A percentile compares a stretch with the other conserved stretches of the same genome.
Evolutionary conservation across 202 grass and related monocot species (phyloP).

Genomic region (Digitaria exilis): DNA sequence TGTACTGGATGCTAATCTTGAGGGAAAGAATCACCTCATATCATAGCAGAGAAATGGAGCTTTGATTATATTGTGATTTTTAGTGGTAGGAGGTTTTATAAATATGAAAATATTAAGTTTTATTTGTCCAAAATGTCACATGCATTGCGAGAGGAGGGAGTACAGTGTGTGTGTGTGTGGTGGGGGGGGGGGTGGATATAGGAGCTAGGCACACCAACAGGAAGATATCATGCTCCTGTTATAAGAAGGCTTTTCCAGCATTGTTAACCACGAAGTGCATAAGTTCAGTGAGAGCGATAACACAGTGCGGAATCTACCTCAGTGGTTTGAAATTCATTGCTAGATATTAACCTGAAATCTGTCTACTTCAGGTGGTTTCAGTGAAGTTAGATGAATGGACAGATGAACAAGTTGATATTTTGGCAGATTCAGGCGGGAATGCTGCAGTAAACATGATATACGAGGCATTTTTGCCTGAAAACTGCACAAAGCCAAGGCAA

Average conservation of each 20-base stretch:
- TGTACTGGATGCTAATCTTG: neutral
- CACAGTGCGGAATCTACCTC: conserved; percentile 8
- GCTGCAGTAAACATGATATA: conserved; percentile 73
- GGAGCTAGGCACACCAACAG: neutral
- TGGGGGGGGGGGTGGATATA: too few relatives aligned
- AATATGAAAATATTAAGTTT: neutral
- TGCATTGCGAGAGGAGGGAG: neutral
- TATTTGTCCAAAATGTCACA: neutral
- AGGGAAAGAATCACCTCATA: neutral
- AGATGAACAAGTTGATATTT: conserved; percentile 82
- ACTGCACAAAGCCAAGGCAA: conserved; percentile 64
- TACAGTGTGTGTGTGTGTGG: too few relatives aligned
- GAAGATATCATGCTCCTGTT: neutral
- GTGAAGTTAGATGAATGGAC: conserved; percentile 97
- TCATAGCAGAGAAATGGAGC: neutral
- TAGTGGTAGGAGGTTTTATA: neutral
- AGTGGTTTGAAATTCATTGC: conserved; percentile 8
- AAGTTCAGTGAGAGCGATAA: conserved; percentile 4
- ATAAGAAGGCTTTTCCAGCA: neutral
- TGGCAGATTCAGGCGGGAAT: conserved; percentile 78
- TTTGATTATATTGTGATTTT: neutral
- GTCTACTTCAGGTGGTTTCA: conserved; percentile 68
- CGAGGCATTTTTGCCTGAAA: conserved; percentile 80
- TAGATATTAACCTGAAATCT: conserved; percentile 23
- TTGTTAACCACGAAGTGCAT: conserved; percentile 19